Percentiles rank a stretch among this genome's conserved stretches.
These are phyloP conservation scores for Nepenthes mirabilis DNA, from an alignment of 148 eudicot species.

Conservation along the genomic window DNA sequence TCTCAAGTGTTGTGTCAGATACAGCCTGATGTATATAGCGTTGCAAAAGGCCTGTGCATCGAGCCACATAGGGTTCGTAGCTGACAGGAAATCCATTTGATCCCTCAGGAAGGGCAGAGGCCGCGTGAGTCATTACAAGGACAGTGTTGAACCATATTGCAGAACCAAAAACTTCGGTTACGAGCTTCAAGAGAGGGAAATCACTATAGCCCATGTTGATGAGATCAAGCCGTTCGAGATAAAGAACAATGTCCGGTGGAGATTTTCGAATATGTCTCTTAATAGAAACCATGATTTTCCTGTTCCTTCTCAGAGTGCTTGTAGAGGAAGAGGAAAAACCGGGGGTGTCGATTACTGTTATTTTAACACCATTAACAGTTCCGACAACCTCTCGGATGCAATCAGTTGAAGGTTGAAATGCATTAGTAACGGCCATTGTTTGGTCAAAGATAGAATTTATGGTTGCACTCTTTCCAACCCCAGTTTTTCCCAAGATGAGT, in stretches of 20 bases:
- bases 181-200: slow-evolving; percentile 66
- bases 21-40: slow-evolving; percentile 62
- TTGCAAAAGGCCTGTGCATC: slow-evolving; percentile 60
- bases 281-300: slow-evolving; percentile 55
- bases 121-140: slow-evolving; percentile 85
- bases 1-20: slow-evolving; percentile 71
- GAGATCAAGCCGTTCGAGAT: slow-evolving; percentile 77
- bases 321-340: slow-evolving; percentile 68
- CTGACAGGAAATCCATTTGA: slow-evolving; percentile 60
- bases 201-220: slow-evolving; percentile 57
- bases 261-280: slow-evolving; percentile 50
- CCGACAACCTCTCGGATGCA: slow-evolving; percentile 66
- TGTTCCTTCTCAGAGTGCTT: slow-evolving; percentile 42
- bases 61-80: slow-evolving; percentile 63
- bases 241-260: slow-evolving; percentile 84
- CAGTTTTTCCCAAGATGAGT: slow-evolving; percentile 78
- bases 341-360: slow-evolving; percentile 89
- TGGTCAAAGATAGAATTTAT: slow-evolving; percentile 85
- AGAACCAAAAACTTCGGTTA: slow-evolving; percentile 77
- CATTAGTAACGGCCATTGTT: slow-evolving; percentile 53
- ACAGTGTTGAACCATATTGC: slow-evolving; percentile 91
- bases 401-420: slow-evolving; percentile 73
- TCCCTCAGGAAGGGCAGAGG: slow-evolving; percentile 70
- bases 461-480: slow-evolving; percentile 94
- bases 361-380: slow-evolving; percentile 47